Conservation (phyloP, 2,329 filamentous ascomycete genomes). For the Fusarium continuum region DNA sequence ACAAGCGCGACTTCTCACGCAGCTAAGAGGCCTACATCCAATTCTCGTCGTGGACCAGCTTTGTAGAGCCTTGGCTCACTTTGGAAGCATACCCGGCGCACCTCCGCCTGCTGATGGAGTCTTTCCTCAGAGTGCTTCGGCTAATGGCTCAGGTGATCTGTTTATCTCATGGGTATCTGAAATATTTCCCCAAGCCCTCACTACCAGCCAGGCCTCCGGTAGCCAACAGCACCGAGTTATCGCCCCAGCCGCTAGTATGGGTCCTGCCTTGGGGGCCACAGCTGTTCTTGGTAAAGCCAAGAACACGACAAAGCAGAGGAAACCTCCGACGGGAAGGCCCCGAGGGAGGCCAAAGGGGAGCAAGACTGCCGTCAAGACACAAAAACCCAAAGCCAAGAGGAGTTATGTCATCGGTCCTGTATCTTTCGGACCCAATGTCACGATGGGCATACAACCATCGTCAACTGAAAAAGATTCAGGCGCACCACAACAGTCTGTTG, state of each 20-base stretch:
- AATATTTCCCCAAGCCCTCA: conserved; percentile 62
- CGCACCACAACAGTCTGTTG: neutral
- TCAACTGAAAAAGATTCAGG: neutral
- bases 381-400: conserved; percentile 64
- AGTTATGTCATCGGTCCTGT: conserved; percentile 21
- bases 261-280: too few species aligned
- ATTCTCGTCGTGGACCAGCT: conserved; percentile 68
- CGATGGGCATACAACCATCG: neutral
- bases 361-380: conserved; percentile 46
- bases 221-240: conserved; percentile 20
- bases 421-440: conserved; percentile 1
- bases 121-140: conserved; percentile 65
- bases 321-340: conserved; percentile 48
- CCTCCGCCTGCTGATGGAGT: conserved; percentile 60
- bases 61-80: conserved; percentile 70
- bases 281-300: too few species aligned
- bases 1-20: conserved; percentile 66
- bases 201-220: conserved; percentile 24
- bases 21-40: conserved; percentile 65
- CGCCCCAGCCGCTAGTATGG: neutral
- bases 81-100: conserved; percentile 67
- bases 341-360: conserved; percentile 67
- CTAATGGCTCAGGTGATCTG: conserved; percentile 65
- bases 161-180: conserved; percentile 71
- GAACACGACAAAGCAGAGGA: neutral